These are phyloP conservation scores for Fusarium sp. DNA, from an alignment of 2,329 filamentous ascomycete species.

Conservation along the genomic window DNA sequence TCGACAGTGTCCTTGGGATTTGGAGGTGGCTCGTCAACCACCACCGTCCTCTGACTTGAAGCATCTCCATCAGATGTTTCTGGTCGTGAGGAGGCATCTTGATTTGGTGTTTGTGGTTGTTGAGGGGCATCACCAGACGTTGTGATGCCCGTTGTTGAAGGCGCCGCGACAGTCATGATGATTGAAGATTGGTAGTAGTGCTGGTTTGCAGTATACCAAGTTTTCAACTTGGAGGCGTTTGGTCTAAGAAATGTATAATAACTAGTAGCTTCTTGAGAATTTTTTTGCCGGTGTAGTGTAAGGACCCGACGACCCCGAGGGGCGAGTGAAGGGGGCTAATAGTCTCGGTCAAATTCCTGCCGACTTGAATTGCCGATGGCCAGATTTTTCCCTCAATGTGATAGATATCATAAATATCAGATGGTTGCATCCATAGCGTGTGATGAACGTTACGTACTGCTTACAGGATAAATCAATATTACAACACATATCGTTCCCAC, in stretches of 20 bases:
- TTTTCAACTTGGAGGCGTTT: neutral
- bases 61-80: neutral
- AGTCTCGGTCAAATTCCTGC: neutral
- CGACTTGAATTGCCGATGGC: neutral
- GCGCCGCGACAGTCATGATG: neutral
- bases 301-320: neutral
- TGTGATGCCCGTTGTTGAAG: neutral
- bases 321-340: neutral
- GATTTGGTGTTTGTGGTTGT: neutral
- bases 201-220: neutral
- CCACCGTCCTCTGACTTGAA: neutral
- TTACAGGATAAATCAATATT: neutral
- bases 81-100: neutral
- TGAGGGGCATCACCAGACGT: neutral
- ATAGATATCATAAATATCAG: neutral
- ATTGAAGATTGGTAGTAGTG: neutral
- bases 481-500: neutral
- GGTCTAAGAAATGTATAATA: neutral
- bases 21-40: neutral
- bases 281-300: neutral
- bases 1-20: slow-evolving; percentile 21
- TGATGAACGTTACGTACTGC: neutral
- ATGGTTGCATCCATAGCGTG: neutral
- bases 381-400: neutral
- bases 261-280: neutral